Percentiles rank a stretch among this genome's conserved stretches.
These are phyloP conservation scores for Metschnikowia dekortorum DNA, from an alignment of 805 yeast genomes.

Conservation along the genomic window DNA sequence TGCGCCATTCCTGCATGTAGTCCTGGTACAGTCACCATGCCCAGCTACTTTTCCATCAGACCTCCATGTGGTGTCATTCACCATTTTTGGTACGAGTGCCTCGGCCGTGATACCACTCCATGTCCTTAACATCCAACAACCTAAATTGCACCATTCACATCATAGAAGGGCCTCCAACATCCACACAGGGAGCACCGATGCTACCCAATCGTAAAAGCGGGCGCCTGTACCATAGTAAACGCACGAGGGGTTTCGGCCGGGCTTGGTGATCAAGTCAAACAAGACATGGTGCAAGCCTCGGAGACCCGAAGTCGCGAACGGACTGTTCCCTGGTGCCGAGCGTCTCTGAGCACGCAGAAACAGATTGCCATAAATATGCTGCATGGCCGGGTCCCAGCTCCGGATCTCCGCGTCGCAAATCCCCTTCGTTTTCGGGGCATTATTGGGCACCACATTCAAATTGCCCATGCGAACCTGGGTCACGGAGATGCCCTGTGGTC, in stretches of 20 bases:
- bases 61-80: too few species aligned
- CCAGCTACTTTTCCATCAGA: too few species aligned
- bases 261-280: slow-evolving; percentile 33
- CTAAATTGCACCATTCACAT: too few species aligned
- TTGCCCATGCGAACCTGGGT: slow-evolving; percentile 41
- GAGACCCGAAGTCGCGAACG: slow-evolving; percentile 17
- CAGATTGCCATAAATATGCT: slow-evolving; percentile 26
- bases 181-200: slow-evolving; percentile 30
- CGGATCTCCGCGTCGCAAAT: slow-evolving; percentile 35
- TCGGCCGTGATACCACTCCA: too few species aligned
- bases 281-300: slow-evolving; percentile 36
- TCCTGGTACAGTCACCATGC: too few species aligned
- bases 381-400: slow-evolving; percentile 36
- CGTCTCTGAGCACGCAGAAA: slow-evolving; percentile 30
- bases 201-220: slow-evolving; percentile 31
- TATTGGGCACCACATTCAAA: slow-evolving; percentile 25
- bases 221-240: slow-evolving; percentile 44
- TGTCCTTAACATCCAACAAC: too few species aligned
- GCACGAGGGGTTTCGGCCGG: slow-evolving; percentile 22
- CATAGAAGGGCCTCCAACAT: slow-evolving; percentile 17
- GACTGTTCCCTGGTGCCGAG: slow-evolving; percentile 31
- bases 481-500: slow-evolving; percentile 31
- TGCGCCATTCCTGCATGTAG: too few species aligned
- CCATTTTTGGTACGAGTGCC: too few species aligned
- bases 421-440: slow-evolving; percentile 20